Percentiles rank a stretch among this genome's conserved stretches.
Evolutionary conservation across 495 filamentous ascomycete species (phyloP).

Genomic region (Daldinia vernicosa): DNA sequence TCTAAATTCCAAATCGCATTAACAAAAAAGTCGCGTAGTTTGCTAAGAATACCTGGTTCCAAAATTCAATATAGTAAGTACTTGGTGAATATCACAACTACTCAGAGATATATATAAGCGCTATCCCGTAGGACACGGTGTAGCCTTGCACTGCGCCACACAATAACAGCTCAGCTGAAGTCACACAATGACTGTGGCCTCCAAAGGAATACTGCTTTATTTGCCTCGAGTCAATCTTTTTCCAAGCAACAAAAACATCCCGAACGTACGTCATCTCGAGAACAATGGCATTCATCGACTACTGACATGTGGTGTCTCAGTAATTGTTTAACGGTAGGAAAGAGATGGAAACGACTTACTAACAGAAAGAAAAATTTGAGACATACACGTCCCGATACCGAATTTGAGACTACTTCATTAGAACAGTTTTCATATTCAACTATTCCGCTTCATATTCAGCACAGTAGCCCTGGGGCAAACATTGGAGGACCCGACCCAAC

Average conservation of each 20-base stretch:
- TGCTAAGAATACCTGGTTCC: background rate
- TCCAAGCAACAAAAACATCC: background rate
- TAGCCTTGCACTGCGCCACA: slow-evolving; percentile 3
- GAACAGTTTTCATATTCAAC: slow-evolving; percentile 22
- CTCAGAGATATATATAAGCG: background rate
- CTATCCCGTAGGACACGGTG: slow-evolving; percentile 1
- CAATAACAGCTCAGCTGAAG: background rate
- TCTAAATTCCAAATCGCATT: background rate
- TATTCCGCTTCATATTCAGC: slow-evolving; percentile 8
- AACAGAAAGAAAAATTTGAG: slow-evolving; percentile 1
- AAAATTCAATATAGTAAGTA: background rate
- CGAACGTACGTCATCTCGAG: background rate
- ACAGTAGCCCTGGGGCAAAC: background rate
- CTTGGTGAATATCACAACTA: background rate
- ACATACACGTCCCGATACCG: background rate
- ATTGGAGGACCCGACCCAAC: background rate
- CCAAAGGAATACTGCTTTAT: slow-evolving; percentile 21
- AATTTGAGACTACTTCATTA: background rate
- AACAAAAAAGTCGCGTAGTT: background rate
- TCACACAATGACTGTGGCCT: slow-evolving; percentile 23
- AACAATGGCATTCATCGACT: slow-evolving; percentile 14
- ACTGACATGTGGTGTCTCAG: slow-evolving; percentile 28
- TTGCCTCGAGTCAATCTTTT: slow-evolving; percentile 13
- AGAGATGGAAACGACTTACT: slow-evolving; percentile 10
- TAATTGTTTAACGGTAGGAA: slow-evolving; percentile 1